A percentile compares a stretch with the other conserved stretches of the same genome.
Conservation (phyloP, 805 yeast species). For the Wickerhamomyces rabaulensis region DNA sequence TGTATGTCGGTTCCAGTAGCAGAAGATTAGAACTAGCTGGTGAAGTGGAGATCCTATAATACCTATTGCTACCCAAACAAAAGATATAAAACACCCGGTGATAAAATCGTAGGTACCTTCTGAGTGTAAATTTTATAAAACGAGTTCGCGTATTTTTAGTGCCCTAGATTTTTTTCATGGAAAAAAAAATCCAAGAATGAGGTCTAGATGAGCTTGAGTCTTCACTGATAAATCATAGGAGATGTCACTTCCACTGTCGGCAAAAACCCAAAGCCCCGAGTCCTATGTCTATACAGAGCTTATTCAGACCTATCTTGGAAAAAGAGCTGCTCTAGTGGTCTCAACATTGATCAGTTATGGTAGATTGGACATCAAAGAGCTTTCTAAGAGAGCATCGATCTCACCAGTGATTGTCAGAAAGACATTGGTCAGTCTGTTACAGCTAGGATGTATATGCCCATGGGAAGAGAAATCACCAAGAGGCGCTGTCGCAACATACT, state of each 20-base stretch:
- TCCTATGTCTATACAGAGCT: conserved; percentile 53
- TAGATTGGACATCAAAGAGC: conserved; percentile 51
- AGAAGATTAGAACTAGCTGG: conserved; percentile 42
- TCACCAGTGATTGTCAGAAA: conserved; percentile 51
- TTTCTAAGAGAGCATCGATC: conserved; percentile 42
- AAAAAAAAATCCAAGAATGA: not conserved
- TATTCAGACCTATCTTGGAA: conserved; percentile 58
- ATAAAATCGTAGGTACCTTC: too few relatives aligned
- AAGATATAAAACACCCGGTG: too few relatives aligned
- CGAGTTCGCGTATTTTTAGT: conserved; percentile 7
- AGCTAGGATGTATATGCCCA: conserved; percentile 67
- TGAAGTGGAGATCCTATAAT: conserved; percentile 23
- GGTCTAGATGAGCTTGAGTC: not conserved
- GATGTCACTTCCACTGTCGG: conserved; percentile 12
- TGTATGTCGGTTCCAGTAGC: conserved; percentile 47
- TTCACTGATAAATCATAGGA: not conserved
- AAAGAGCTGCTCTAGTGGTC: conserved; percentile 60
- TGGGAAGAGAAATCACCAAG: conserved; percentile 41
- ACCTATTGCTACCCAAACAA: not conserved
- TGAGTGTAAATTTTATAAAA: too few relatives aligned
- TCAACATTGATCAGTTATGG: conserved; percentile 63
- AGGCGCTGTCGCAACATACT: conserved; percentile 37
- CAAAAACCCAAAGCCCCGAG: conserved; percentile 55
- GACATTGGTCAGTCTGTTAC: conserved; percentile 70
- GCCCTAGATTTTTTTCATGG: not conserved